Percentiles rank a stretch among this genome's conserved stretches.
phyloP scores from a whole-genome alignment of 2,329 filamentous ascomycete species.

The Triangularia setosa region DNA sequence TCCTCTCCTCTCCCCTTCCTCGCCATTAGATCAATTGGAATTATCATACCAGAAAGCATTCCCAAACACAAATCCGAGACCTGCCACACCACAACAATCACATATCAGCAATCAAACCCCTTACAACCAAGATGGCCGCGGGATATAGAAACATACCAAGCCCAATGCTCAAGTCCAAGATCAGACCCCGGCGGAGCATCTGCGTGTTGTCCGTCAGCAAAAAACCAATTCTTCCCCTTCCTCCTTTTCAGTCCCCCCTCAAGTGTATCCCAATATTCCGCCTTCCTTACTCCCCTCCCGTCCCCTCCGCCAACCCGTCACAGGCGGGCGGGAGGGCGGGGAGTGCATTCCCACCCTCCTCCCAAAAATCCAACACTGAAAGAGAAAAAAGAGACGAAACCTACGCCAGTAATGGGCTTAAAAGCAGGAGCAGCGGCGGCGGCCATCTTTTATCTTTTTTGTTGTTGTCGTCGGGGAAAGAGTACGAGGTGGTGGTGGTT shows the following conservation, averaged over 20 bases:
- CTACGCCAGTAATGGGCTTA: conserved; percentile 57
- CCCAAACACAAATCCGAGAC: conserved; percentile 51
- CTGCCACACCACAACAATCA: conserved; percentile 31
- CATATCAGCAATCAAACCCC: not conserved
- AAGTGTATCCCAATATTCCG: too few species aligned
- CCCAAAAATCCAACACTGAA: not conserved
- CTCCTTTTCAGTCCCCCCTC: conserved; percentile 8
- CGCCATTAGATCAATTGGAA: not conserved
- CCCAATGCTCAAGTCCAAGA: conserved; percentile 53
- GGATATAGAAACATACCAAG: conserved; percentile 44
- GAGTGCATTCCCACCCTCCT: not conserved
- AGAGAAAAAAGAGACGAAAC: conserved; percentile 29
- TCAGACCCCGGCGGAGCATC: conserved; percentile 59
- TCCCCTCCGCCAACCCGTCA: too few species aligned
- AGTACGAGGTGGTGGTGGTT: not conserved
- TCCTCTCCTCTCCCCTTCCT: not conserved
- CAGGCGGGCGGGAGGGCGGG: too few species aligned
- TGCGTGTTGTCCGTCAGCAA: conserved; percentile 37
- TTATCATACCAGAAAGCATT: conserved; percentile 54
- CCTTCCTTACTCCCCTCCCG: not conserved
- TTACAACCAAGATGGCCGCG: not conserved
- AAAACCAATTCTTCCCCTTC: not conserved
- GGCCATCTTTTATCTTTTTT: conserved; percentile 41
- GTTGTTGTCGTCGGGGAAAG: conserved; percentile 7
- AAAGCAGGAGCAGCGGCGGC: conserved; percentile 25